Conservation (phyloP, 2,329 filamentous ascomycete species). For the Neonectria punicea region DNA sequence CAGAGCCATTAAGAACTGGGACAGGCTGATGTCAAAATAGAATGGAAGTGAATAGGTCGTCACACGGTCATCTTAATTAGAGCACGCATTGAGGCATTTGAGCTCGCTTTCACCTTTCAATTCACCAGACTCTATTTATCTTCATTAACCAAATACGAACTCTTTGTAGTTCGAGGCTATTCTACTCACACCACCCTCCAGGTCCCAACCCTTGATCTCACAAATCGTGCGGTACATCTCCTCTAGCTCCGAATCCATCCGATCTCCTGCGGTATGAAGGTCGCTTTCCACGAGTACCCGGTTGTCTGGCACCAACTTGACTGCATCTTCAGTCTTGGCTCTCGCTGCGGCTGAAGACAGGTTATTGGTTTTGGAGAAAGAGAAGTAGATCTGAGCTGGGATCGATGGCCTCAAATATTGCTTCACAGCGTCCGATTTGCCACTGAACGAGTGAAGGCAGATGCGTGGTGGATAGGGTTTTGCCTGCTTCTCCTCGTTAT, state of each 20-base stretch:
- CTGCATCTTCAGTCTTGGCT: constrained; percentile 66
- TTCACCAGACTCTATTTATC: neutral
- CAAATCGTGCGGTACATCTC: constrained; percentile 78
- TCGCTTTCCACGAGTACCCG: constrained; percentile 87
- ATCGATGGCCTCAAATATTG: constrained; percentile 79
- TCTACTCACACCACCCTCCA: constrained; percentile 73
- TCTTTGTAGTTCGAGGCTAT: constrained; percentile 78
- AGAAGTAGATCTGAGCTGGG: constrained; percentile 82
- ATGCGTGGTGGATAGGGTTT: constrained; percentile 79
- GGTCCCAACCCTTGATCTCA: constrained; percentile 75
- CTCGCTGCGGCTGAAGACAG: constrained; percentile 62
- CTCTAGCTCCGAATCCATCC: constrained; percentile 81
- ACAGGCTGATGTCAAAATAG: no score
- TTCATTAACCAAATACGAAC: constrained; percentile 72
- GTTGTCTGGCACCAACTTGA: constrained; percentile 78
- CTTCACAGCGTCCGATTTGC: constrained; percentile 75
- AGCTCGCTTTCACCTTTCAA: no score
- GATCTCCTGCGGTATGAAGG: constrained; percentile 79
- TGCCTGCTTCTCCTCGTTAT: constrained; percentile 42
- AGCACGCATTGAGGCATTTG: no score
- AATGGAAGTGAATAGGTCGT: no score
- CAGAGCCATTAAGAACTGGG: no score
- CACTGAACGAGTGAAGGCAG: constrained; percentile 91
- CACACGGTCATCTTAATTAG: no score
- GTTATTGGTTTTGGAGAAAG: constrained; percentile 86